Evolutionary conservation across 2,329 filamentous ascomycete species (phyloP).

Genomic region (Exophiala alcalophila): DNA sequence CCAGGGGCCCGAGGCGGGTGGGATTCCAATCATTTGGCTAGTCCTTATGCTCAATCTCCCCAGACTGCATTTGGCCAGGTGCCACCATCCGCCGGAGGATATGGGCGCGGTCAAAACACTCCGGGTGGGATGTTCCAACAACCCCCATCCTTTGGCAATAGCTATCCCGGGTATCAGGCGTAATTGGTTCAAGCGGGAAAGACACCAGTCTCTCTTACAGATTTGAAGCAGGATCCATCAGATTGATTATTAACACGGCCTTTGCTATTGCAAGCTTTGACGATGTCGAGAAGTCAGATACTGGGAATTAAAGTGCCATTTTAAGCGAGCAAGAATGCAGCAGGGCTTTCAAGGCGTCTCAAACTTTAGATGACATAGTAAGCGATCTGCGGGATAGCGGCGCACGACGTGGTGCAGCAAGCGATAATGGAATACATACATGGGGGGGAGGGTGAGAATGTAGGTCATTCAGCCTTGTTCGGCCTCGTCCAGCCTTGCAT

Average conservation of each 20-base stretch:
- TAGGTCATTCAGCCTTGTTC: neutral
- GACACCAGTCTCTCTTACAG: neutral
- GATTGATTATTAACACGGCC: neutral
- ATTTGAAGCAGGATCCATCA: neutral
- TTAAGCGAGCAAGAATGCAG: neutral
- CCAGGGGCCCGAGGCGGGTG: constrained; percentile 54
- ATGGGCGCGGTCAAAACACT: constrained; percentile 64
- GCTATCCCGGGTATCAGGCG: constrained; percentile 21
- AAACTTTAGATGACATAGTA: neutral
- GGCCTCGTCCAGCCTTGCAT: neutral
- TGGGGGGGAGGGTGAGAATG: too few species aligned
- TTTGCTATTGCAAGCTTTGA: neutral
- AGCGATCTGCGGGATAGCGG: neutral
- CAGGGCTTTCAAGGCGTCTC: neutral
- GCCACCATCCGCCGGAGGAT: constrained; percentile 73
- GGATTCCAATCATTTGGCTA: constrained; percentile 51
- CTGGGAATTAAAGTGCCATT: neutral
- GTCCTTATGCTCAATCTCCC: constrained; percentile 47
- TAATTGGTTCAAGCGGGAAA: constrained; percentile 4
- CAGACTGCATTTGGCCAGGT: constrained; percentile 59
- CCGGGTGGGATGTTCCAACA: constrained; percentile 25
- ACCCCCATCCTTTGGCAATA: constrained; percentile 22
- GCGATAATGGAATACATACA: neutral
- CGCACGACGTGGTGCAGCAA: neutral
- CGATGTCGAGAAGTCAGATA: neutral